Percentiles rank a stretch among this genome's conserved stretches.
phyloP scores from a whole-genome alignment of 345 rosid genomes.

The Sapria himalayana region DNA sequence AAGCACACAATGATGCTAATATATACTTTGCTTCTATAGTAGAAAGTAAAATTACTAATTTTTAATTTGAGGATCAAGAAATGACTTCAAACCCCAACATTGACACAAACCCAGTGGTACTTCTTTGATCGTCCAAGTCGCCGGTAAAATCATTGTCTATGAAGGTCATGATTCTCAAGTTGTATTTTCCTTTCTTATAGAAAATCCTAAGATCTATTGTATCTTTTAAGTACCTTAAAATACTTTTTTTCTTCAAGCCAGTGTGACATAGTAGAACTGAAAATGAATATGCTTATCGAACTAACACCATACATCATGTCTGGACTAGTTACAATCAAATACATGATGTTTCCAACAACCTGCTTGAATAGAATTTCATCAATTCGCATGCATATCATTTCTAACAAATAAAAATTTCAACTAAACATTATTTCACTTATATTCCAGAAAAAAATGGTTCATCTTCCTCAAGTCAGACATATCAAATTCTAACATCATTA shows the following conservation, averaged over 20 bases:
- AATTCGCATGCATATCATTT: background rate
- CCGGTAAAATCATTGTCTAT: too few species aligned
- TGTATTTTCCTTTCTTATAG: background rate
- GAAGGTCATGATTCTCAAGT: too few species aligned
- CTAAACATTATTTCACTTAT: background rate
- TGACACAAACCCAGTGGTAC: too few species aligned
- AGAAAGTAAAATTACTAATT: too few species aligned
- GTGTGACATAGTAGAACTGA: background rate
- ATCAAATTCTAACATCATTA: background rate
- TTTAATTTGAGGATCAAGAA: too few species aligned
- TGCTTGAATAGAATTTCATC: background rate
- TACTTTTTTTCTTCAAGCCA: background rate
- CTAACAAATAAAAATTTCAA: background rate
- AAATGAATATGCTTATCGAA: background rate
- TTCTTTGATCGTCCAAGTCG: too few species aligned
- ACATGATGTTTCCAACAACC: background rate
- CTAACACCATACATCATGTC: background rate
- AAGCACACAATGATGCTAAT: too few species aligned
- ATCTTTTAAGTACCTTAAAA: background rate
- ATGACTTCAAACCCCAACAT: too few species aligned
- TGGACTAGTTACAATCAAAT: background rate
- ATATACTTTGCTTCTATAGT: too few species aligned
- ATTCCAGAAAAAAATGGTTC: background rate
- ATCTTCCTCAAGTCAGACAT: background rate
- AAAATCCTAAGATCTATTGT: background rate